These are phyloP conservation scores for Torulaspora globosa DNA, from an alignment of 1,139 yeast species.

Conservation along the genomic window DNA sequence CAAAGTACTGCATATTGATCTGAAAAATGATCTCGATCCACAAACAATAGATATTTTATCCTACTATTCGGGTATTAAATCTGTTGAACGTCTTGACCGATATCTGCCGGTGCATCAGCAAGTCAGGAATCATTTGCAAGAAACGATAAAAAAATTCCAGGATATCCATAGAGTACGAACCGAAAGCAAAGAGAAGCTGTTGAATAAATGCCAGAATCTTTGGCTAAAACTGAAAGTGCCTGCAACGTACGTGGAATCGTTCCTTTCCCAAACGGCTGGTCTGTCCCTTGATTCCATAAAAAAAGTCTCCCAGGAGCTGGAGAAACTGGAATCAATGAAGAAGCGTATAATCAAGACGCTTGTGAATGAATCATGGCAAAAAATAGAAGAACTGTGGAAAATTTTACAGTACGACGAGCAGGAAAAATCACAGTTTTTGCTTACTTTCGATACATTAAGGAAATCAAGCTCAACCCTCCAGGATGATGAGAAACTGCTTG, in stretches of 20 bases:
- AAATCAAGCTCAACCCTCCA: slow-evolving; percentile 41
- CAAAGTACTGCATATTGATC: slow-evolving; percentile 6
- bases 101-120: slow-evolving; percentile 13
- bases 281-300: slow-evolving; percentile 30
- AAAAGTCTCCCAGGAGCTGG: slow-evolving; percentile 49
- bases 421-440: slow-evolving; percentile 41
- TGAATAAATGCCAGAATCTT: slow-evolving; percentile 41
- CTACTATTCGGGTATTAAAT: slow-evolving; percentile 4
- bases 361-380: slow-evolving; percentile 55
- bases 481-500: slow-evolving; percentile 48
- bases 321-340: slow-evolving; percentile 56
- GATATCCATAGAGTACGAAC: slow-evolving; percentile 23
- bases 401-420: slow-evolving; percentile 52
- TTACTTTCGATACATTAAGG: slow-evolving; percentile 31
- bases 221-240: slow-evolving; percentile 53
- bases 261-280: slow-evolving; percentile 40
- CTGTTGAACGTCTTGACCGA: neutral
- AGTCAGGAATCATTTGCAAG: slow-evolving; percentile 13
- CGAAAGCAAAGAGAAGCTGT: slow-evolving; percentile 24
- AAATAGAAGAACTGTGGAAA: slow-evolving; percentile 61
- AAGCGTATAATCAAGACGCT: slow-evolving; percentile 63
- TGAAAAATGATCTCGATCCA: slow-evolving; percentile 11
- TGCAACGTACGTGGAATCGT: slow-evolving; percentile 37
- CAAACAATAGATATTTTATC: slow-evolving; percentile 6
- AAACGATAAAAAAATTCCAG: slow-evolving; percentile 20